phyloP scores from a whole-genome alignment of 169 alveolate species.

The Cryptosporidium ryanae region DNA sequence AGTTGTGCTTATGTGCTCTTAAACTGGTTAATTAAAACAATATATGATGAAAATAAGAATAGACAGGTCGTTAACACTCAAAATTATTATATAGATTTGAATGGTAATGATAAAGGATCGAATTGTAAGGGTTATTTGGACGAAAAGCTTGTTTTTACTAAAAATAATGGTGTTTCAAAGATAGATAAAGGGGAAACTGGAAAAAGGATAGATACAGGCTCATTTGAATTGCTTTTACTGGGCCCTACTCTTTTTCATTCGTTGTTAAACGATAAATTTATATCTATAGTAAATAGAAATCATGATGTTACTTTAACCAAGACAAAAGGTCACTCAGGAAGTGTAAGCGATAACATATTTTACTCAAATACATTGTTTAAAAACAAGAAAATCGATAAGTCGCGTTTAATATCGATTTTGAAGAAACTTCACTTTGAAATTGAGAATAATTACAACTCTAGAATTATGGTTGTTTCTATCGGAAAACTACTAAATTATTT shows the following conservation, averaged over 20 bases:
- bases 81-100: slow-evolving; percentile 6
- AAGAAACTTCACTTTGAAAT: slow-evolving; percentile 31
- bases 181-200: too few relatives aligned
- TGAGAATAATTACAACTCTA: slow-evolving; percentile 32
- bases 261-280: background rate
- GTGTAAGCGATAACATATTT: too few relatives aligned
- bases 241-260: slow-evolving; percentile 26
- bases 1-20: slow-evolving; percentile 12
- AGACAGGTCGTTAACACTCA: slow-evolving; percentile 7
- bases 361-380: background rate
- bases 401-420: background rate
- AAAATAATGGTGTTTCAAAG: too few relatives aligned
- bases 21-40: slow-evolving; percentile 26
- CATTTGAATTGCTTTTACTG: slow-evolving; percentile 7
- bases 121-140: too few relatives aligned
- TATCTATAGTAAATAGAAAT: background rate
- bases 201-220: background rate
- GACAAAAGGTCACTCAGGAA: too few relatives aligned
- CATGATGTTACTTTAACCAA: background rate
- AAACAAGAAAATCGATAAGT: slow-evolving; percentile 9
- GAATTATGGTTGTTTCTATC: slow-evolving; percentile 26
- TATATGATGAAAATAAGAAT: slow-evolving; percentile 33
- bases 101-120: too few relatives aligned
- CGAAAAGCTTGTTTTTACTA: too few relatives aligned
- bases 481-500: slow-evolving; percentile 16